Evolutionary conservation across 768 basidiomycete species (phyloP), one percentile per base, ranked within the genome.

Genomic region (Pisolithus tinctorius): DNA sequence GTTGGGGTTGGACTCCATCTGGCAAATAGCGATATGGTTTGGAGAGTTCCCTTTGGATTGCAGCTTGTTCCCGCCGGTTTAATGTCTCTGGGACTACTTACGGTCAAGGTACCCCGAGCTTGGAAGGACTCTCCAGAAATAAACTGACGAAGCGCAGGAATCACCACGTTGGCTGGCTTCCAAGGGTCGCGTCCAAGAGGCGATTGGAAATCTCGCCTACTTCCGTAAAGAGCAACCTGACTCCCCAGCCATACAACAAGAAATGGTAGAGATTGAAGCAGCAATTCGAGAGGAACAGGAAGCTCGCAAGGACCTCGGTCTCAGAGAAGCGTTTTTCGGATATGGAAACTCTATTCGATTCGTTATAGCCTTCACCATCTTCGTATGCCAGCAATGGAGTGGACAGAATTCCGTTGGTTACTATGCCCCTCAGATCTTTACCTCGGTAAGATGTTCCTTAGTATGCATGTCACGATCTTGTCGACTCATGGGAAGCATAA

Each of bases 161-260:
- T 80, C 79, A 1, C 80, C 80, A 11, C 69, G 79, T n/a, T 80
- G 75, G 76, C 63, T 81, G 23, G 77, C 75, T 23, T 78, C 79
- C 58, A 68, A 72, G 47, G 65, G 69, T 26, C 65, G 69, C 36
- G 69, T 73, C 31, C 71, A 72, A 13, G 66, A 68, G 13, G 79
- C 78, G 16, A 71, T 69, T 0, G 59, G 30, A 16, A 69, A 64
- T 6, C 67, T 76, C 4, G 75, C 74, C 4, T 77, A 62, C 44
- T 63, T 2, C 60, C 55, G 36, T 60, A 71, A 43, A 67, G 56
- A 6, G 51, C 63, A 11, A 48, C 62, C 26, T n/a, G 5, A 30
- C 25, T 45, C 43, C 11, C 43, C n/a, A 10, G 43, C 11, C 2
- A 27, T 45, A 16, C 43, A 30, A 29, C 27, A 16, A 5, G 43